A percentile compares a stretch with the other conserved stretches of the same genome.
These are phyloP conservation scores for Cenchrus fungigraminus DNA, from an alignment of 176 grass and related monocot species.

Conservation along the genomic window DNA sequence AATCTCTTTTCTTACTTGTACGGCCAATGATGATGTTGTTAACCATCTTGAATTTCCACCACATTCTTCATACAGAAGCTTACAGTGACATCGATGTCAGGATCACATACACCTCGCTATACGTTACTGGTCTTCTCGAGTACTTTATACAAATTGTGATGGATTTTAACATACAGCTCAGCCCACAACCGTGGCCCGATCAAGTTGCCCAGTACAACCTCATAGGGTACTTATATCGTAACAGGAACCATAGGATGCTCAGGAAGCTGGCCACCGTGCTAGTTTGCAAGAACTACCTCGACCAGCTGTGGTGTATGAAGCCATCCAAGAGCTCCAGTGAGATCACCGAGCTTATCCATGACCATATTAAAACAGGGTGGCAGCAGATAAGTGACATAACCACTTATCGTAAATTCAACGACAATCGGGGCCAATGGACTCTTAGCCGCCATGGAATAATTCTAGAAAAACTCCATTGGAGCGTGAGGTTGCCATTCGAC, in stretches of 20 bases:
- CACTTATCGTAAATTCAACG: neutral
- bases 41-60: no score
- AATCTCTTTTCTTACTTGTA: no score
- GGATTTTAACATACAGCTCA: no score
- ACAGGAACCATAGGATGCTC: neutral
- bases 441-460: neutral
- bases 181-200: neutral
- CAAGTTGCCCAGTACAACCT: neutral
- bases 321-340: neutral
- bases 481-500: neutral
- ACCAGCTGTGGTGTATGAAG: neutral
- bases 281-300: neutral
- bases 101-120: no score
- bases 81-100: no score
- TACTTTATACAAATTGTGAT: no score
- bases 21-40: no score
- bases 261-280: neutral
- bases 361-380: fast-evolving
- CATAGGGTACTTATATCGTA: neutral
- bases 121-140: no score
- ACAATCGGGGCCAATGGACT: neutral
- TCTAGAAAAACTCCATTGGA: neutral
- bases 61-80: no score
- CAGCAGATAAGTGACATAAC: no score
- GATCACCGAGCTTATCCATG: neutral